phyloP scores from a whole-genome alignment of 78 protist genomes.

The Mastigamoeba balamuthi region DNA sequence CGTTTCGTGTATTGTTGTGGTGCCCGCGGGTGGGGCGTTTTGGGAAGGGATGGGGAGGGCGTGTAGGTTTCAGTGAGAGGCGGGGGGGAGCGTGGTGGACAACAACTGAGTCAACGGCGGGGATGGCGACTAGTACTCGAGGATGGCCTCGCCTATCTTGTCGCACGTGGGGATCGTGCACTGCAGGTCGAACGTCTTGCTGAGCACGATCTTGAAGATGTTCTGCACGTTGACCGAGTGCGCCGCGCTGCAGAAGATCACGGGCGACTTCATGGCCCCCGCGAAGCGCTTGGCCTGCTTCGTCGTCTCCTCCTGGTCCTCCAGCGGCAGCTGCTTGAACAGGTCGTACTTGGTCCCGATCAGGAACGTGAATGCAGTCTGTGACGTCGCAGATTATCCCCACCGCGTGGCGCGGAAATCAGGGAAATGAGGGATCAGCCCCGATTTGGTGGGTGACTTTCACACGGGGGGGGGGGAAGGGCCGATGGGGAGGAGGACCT shows the following conservation, averaged over 20 bases:
- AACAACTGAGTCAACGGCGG: no score
- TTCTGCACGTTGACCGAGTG: conserved; percentile 77
- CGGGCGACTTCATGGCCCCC: conserved; percentile 89
- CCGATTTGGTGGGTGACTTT: no score
- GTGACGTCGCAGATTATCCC: no score
- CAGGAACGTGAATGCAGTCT: conserved; percentile 78
- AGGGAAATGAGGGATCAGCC: no score
- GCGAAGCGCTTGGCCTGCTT: conserved; percentile 83
- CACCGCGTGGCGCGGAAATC: no score
- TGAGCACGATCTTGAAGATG: conserved; percentile 79
- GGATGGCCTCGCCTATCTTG: conserved; percentile 73
- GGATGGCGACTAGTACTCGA: conserved; percentile 78
- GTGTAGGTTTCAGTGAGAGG: no score
- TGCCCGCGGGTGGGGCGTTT: no score
- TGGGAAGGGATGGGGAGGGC: no score
- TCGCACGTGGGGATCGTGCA: conserved; percentile 49
- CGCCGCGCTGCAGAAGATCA: conserved; percentile 81
- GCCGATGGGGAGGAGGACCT: conserved; percentile 4
- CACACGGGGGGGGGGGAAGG: background rate
- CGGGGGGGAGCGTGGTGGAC: no score
- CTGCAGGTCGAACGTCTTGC: conserved; percentile 69
- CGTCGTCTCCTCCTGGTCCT: conserved; percentile 78
- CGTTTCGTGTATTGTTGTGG: no score
- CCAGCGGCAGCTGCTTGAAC: conserved; percentile 46
- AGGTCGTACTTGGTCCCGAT: conserved; percentile 89